Conservation (phyloP, 352 stramenopile species). For the Phytophthora tubulina region DNA sequence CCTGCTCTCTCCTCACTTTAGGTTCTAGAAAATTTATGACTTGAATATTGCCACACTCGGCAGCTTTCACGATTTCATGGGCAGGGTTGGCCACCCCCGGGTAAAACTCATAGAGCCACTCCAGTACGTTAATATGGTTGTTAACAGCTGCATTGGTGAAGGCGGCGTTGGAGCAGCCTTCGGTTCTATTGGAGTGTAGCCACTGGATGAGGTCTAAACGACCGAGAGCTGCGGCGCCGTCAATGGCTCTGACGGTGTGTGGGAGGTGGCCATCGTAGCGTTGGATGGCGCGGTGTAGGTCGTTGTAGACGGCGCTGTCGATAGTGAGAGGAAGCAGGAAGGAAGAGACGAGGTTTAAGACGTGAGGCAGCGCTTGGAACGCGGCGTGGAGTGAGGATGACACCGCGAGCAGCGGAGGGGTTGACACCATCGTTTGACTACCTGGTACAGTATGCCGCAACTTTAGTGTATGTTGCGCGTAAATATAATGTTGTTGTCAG, state of each 20-base stretch:
- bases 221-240: slow-evolving; percentile 15
- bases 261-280: slow-evolving; percentile 6
- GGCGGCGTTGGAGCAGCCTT: slow-evolving; percentile 16
- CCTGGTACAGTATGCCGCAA: too few relatives aligned
- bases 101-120: slow-evolving; percentile 21
- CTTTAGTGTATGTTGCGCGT: too few relatives aligned
- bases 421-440: not conserved
- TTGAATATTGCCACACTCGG: not conserved
- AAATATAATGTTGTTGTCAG: too few relatives aligned
- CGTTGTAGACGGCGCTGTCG: slow-evolving; percentile 20
- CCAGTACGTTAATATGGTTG: slow-evolving; percentile 6
- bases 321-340: slow-evolving; percentile 13
- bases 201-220: slow-evolving; percentile 2
- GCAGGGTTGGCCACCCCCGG: not conserved
- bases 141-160: slow-evolving; percentile 8
- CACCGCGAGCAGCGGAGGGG: not conserved
- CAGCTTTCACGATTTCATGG: slow-evolving; percentile 14
- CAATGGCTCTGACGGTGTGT: slow-evolving; percentile 13
- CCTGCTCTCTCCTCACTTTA: slow-evolving; percentile 1
- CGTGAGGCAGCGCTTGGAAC: slow-evolving; percentile 7
- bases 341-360: not conserved
- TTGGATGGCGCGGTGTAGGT: not conserved
- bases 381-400: not conserved
- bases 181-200: not conserved
- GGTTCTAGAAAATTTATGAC: slow-evolving; percentile 78